Evolutionary conservation across 2,329 filamentous ascomycete species (phyloP), one percentile per base, ranked within the genome.

Genomic region (Fusarium veterinarium): DNA sequence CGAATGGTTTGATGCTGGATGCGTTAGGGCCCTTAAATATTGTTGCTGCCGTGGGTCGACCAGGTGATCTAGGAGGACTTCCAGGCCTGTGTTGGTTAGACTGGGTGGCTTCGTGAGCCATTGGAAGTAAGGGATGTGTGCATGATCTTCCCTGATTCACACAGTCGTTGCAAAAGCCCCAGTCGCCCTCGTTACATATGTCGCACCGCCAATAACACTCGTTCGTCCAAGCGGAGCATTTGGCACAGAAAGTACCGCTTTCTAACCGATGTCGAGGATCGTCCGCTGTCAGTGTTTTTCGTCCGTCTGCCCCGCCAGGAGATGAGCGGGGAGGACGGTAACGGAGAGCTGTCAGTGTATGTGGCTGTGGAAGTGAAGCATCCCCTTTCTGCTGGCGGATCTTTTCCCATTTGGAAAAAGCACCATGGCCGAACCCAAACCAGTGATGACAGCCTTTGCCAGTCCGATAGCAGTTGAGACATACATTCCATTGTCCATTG

Each of bases 141-240:
- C 95, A 98, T 67, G 91, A 92, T 67, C 88, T 87, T 20, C 94
- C 95, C 80, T 92, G 91, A 66, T 95, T 95, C 35, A 97, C 94
- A 74, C 95, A 98, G 67, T 87, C 84, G 76, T 95, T 94, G 82
- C 95, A 98, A 79, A 94, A 98, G 0, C 95, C 95, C 95, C 95
- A 98, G 78, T 97, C 95, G 9, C 94, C 95, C 70, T 96, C 91
- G 76, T 97, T 97, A 83, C 95, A 98, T 31, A 87, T 81, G 66
- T 92, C 90, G 80, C 95, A 98, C 70, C 93, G 91, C 95, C 95
- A 98, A 81, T 93, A 97, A 81, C 94, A 96, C 57, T 92, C 89
- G 76, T 97, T 95, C 0, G 94, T 88, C 84, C 90, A 93, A 1
- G 88, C 85, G 23, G 88, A 84, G 79, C 95, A 98, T 52, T 88